phyloP scores from a whole-genome alignment of 306 rosid species.

The Casuarina glauca region DNA sequence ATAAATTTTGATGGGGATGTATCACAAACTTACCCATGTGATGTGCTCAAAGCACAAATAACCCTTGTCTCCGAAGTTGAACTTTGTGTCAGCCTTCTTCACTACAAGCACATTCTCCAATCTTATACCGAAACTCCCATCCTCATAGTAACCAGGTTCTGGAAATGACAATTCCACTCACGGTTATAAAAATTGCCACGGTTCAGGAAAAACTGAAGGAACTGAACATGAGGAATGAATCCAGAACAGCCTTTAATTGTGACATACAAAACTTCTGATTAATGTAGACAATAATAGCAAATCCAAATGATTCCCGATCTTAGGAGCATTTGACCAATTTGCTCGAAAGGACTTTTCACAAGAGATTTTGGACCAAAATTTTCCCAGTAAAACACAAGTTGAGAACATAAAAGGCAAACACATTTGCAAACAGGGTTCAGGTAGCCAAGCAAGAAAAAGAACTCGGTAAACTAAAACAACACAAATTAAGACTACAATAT shows the following conservation, averaged over 20 bases:
- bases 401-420: not conserved
- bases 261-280: not conserved
- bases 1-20: not conserved
- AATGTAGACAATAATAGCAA: not conserved
- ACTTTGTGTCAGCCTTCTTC: conserved; percentile 75
- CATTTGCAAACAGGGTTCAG: not conserved
- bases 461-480: not conserved
- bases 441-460: not conserved
- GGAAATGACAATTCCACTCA: conserved; percentile 32
- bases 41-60: conserved; percentile 91
- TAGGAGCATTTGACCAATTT: not conserved
- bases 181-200: conserved; percentile 6
- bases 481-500: not conserved
- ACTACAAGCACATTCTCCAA: conserved; percentile 95
- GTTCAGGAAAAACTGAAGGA: conserved; percentile 14
- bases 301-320: not conserved
- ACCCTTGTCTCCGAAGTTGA: conserved; percentile 88
- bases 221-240: conserved; percentile 15
- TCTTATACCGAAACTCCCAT: conserved; percentile 88
- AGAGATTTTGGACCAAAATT: not conserved
- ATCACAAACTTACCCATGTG: conserved; percentile 68
- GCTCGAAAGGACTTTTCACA: not conserved
- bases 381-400: not conserved
- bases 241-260: not conserved
- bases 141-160: conserved; percentile 99